phyloP scores from a whole-genome alignment of 2,329 filamentous ascomycete genomes.

The Ophiostoma triangulosporum region DNA sequence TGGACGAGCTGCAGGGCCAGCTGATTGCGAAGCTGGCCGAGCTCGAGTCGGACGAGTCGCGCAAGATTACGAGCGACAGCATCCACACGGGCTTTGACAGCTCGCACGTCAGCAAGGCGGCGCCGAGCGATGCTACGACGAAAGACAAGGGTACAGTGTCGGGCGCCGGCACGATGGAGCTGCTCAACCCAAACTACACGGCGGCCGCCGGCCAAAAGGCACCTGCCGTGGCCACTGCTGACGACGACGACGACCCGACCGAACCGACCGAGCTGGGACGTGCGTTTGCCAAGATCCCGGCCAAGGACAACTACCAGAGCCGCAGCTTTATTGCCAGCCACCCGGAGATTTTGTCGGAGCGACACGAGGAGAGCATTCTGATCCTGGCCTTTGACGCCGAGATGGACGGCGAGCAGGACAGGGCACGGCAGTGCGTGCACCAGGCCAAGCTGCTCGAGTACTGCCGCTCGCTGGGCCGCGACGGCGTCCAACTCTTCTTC shows the following conservation, averaged over 20 bases:
- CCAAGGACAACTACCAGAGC: slow-evolving; percentile 58
- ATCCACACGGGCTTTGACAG: slow-evolving; percentile 85
- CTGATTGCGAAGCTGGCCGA: slow-evolving; percentile 60
- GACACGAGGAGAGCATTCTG: slow-evolving; percentile 79
- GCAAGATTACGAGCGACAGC: slow-evolving; percentile 87
- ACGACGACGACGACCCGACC: slow-evolving; percentile 56
- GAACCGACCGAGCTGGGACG: slow-evolving; percentile 67
- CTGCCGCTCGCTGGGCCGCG: slow-evolving; percentile 75
- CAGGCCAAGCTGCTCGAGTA: slow-evolving; percentile 89
- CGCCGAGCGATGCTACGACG: slow-evolving; percentile 23
- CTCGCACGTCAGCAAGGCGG: slow-evolving; percentile 59
- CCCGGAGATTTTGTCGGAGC: slow-evolving; percentile 62
- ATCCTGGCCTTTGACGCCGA: slow-evolving; percentile 86
- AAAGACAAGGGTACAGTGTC: slow-evolving; percentile 35
- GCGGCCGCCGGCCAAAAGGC: slow-evolving; percentile 16
- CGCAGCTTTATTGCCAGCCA: slow-evolving; percentile 68
- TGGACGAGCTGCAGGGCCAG: slow-evolving; percentile 64
- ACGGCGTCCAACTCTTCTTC: slow-evolving; percentile 89
- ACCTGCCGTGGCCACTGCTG: not conserved
- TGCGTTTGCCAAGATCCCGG: slow-evolving; percentile 65
- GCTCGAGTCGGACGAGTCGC: slow-evolving; percentile 70
- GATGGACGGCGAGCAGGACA: slow-evolving; percentile 61
- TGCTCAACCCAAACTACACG: slow-evolving; percentile 52
- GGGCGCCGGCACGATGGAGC: slow-evolving; percentile 43
- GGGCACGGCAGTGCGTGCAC: slow-evolving; percentile 77